Percentiles rank a stretch among this genome's conserved stretches.
Conservation (phyloP, 306 rosid species). For the Betula pendula region DNA sequence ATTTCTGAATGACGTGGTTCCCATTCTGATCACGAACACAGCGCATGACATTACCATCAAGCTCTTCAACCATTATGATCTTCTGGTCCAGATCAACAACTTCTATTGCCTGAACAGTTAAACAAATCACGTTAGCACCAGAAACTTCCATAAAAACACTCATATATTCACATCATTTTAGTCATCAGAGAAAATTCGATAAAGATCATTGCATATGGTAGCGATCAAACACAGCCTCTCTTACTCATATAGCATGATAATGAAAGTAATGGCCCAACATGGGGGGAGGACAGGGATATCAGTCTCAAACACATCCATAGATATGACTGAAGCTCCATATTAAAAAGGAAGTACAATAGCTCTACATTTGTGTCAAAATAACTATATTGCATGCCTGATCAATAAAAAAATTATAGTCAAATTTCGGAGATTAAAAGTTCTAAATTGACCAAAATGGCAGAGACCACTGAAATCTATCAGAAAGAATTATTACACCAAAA, state of each 20-base stretch:
- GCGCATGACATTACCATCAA: constrained; percentile 87
- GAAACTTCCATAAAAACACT: not conserved
- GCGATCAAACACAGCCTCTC: constrained; percentile 9
- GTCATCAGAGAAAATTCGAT: not conserved
- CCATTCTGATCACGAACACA: constrained; percentile 99
- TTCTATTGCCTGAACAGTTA: constrained; percentile 74
- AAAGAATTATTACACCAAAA: not conserved
- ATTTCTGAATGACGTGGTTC: constrained; percentile 92
- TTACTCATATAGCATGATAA: not conserved
- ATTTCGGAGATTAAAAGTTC: not conserved
- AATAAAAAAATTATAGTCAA: not conserved
- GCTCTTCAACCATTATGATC: constrained; percentile 89
- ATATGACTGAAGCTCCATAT: not conserved
- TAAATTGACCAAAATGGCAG: not conserved
- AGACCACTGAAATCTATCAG: not conserved
- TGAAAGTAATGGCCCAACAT: not conserved
- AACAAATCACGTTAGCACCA: not conserved
- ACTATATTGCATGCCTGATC: not conserved
- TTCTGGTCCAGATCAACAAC: constrained; percentile 95
- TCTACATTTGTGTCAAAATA: not conserved
- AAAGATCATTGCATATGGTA: not conserved
- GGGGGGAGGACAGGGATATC: not conserved
- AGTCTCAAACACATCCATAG: not conserved
- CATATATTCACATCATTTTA: not conserved
- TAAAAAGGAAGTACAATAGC: not conserved